Conservation (phyloP, 2,329 filamentous ascomycete species). For the Calonectria crousiana region DNA sequence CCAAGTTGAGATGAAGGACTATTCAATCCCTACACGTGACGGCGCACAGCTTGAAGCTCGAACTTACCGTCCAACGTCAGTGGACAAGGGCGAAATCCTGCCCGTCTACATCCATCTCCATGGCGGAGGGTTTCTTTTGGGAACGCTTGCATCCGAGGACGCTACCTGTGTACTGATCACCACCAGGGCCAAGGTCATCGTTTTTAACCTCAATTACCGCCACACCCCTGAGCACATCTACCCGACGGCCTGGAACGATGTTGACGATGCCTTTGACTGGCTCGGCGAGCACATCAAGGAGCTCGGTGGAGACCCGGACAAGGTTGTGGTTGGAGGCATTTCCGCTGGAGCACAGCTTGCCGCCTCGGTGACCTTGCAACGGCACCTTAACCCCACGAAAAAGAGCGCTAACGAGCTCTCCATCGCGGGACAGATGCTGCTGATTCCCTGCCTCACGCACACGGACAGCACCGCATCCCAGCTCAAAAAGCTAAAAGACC, state of each 20-base stretch:
- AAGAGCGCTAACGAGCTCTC: background rate
- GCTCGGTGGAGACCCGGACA: background rate
- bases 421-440: background rate
- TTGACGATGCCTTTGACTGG: conserved; percentile 4
- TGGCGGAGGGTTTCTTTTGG: background rate
- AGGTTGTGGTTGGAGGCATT: conserved; percentile 7
- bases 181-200: background rate
- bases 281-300: background rate
- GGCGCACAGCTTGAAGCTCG: background rate
- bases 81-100: background rate
- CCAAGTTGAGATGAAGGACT: background rate
- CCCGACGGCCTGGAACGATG: background rate
- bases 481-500: background rate
- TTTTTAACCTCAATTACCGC: conserved; percentile 7
- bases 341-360: conserved; percentile 6
- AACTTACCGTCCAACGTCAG: background rate
- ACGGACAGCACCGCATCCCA: background rate
- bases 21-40: background rate
- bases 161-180: background rate
- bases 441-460: background rate
- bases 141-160: background rate
- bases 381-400: background rate
- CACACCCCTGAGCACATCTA: background rate
- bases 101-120: conserved; percentile 5
- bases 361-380: background rate